Base-by-base conservation (phyloP, 2,329 filamentous ascomycete species). In the Pyrenochaeta sp. region DNA sequence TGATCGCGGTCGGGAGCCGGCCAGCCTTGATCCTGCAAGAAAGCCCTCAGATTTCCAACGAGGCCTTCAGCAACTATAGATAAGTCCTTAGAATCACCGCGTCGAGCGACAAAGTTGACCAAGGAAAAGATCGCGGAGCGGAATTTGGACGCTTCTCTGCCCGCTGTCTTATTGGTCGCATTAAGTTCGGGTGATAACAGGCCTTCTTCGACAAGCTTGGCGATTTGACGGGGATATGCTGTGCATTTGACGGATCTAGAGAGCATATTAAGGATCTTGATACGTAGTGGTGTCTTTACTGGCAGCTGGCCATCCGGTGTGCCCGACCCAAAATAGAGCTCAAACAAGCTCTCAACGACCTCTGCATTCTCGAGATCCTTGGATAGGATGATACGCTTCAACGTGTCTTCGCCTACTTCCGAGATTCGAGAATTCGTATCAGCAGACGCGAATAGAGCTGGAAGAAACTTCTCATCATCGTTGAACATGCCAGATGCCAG, bases 401-500 rank as follows among this genome's bases (percentile, higher is more conserved):
- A 78, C 48, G 96, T 86, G 68, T 97, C 93, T 55, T 97, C 92
- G 0, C 91, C 94, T n/a, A 92, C 81, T n/a, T 90, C 88, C 10
- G 91, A 88, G 37, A 97, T 88, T 8, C 90, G 86, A 36, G 89
- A 92, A 64, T 97, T 95, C 1, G 88, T 81, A 77, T 93, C 93
- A 0, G 92, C 89, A 27, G 92, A 90, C 5, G 93, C 93, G 73
- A 91, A 93, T 1, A 98, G 79, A 0, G 92, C 90, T 0, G 94
- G 90, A 12, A 97, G 77, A 67, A 97, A 92, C 32, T 93, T 88
- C 72, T 98, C 91, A 0, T 87, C 79, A 60, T 97, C 92, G 0
- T 82, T 88, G 76, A 99, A 98, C 6, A 93, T 88, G 4, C 92
- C 93, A 71, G 92, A 97, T 2, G 91, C 88, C 22, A 99, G 80